These are phyloP conservation scores for Pachyrhizus erosus DNA, from an alignment of 306 rosid genomes.

Conservation along the genomic window DNA sequence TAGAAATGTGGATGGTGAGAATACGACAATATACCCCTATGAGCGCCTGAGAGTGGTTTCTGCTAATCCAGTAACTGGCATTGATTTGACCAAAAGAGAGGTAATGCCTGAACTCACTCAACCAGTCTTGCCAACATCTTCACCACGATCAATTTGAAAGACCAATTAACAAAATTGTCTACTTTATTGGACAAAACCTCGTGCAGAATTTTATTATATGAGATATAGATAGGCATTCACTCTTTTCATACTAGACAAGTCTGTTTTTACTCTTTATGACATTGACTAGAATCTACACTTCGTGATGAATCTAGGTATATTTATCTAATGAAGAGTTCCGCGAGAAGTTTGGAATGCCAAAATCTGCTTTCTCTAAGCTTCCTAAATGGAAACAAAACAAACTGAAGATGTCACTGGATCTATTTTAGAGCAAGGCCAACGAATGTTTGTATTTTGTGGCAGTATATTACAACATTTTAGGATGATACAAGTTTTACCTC, in stretches of 20 bases:
- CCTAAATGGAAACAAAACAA: conserved; percentile 98
- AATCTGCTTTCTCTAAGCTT: conserved; percentile 73
- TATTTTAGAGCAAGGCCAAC: conserved; percentile 54
- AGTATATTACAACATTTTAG: conserved; percentile 24
- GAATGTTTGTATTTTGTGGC: conserved; percentile 25
- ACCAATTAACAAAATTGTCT: conserved; percentile 8
- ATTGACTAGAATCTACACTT: conserved; percentile 28
- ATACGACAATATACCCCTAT: conserved; percentile 58
- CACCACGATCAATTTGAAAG: conserved; percentile 33
- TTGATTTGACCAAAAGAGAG: conserved; percentile 86
- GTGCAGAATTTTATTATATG: background rate
- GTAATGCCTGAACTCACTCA: conserved; percentile 49
- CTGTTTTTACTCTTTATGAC: background rate
- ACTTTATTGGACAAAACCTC: background rate
- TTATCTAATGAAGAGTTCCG: conserved; percentile 80
- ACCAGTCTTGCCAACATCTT: background rate
- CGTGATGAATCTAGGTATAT: conserved; percentile 70
- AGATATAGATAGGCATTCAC: conserved; percentile 10
- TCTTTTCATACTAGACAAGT: background rate
- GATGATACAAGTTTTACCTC: conserved; percentile 8
- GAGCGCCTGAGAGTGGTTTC: conserved; percentile 73
- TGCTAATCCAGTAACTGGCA: conserved; percentile 65
- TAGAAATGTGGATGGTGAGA: conserved; percentile 46
- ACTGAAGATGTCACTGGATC: conserved; percentile 78
- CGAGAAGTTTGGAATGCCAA: conserved; percentile 72